Conservation (phyloP, 2,329 filamentous ascomycete species). For the Xylaria arbuscula region DNA sequence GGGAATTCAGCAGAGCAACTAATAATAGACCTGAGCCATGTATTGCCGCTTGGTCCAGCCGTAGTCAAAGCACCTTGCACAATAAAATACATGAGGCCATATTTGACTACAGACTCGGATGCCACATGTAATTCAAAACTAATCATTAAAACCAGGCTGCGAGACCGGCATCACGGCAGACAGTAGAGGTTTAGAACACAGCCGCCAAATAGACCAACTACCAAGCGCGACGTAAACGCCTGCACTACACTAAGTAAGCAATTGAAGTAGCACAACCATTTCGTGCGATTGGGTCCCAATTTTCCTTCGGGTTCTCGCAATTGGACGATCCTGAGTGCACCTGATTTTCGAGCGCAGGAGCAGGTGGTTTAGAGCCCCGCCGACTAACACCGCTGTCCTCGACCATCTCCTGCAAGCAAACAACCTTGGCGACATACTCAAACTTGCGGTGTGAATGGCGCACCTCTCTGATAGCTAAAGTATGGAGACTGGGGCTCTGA, state of each 20-base stretch:
- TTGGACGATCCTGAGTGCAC: background rate
- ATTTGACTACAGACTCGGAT: background rate
- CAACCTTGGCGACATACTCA: background rate
- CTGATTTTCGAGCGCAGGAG: no score
- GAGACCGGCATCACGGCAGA: background rate
- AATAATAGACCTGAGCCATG: background rate
- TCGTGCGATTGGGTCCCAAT: background rate
- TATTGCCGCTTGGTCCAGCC: no score
- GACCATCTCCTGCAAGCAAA: background rate
- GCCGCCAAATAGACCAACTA: background rate
- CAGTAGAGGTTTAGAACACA: background rate
- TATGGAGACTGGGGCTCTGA: background rate
- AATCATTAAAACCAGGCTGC: background rate
- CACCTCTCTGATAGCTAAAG: constrained; percentile 4
- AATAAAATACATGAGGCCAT: no score
- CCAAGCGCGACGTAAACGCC: no score
- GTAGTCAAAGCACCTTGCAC: background rate
- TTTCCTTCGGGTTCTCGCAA: background rate
- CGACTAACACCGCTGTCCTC: background rate
- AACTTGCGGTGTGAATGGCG: constrained; percentile 22
- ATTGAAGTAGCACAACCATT: background rate
- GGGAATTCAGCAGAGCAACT: background rate
- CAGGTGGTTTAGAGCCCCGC: background rate
- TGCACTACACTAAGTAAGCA: no score
- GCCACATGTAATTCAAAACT: constrained; percentile 8